These are phyloP conservation scores for Hypoxylon trugodes DNA, from an alignment of 495 filamentous ascomycete species.

Conservation along the genomic window DNA sequence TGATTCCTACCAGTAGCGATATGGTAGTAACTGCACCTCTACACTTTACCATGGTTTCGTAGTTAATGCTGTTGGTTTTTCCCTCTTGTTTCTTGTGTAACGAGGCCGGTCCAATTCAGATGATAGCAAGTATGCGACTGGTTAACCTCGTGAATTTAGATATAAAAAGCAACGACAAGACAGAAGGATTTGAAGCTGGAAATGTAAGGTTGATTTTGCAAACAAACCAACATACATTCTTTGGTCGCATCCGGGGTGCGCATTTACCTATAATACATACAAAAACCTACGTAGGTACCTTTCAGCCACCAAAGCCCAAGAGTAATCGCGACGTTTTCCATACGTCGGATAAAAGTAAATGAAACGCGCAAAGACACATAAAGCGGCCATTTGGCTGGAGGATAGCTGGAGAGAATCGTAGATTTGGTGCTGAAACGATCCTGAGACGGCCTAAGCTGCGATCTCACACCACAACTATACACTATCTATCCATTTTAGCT, in stretches of 20 bases:
- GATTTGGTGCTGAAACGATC: constrained; percentile 40
- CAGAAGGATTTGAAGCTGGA: too few species aligned
- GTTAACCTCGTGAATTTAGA: too few species aligned
- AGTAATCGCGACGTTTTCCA: constrained; percentile 1
- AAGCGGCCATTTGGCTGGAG: background rate
- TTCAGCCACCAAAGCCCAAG: background rate
- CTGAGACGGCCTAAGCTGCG: constrained; percentile 36
- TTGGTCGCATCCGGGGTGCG: too few species aligned
- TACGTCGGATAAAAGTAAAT: background rate
- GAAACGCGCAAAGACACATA: constrained; percentile 25
- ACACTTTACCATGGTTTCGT: constrained; percentile 28
- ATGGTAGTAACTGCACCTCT: constrained; percentile 14
- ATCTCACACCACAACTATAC: constrained; percentile 8
- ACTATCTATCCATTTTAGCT: too few species aligned
- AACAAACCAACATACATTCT: too few species aligned
- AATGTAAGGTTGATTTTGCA: too few species aligned
- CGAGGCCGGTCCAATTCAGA: background rate
- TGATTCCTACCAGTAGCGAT: constrained; percentile 31
- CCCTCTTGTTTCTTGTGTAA: background rate
- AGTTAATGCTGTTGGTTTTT: background rate
- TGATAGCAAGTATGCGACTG: too few species aligned
- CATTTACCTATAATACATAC: too few species aligned
- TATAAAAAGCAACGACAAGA: too few species aligned
- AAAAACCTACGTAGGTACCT: background rate
- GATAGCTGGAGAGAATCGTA: background rate